These are phyloP conservation scores for Syzygium malaccense DNA, from an alignment of 441 rosid genomes.

Conservation along the genomic window DNA sequence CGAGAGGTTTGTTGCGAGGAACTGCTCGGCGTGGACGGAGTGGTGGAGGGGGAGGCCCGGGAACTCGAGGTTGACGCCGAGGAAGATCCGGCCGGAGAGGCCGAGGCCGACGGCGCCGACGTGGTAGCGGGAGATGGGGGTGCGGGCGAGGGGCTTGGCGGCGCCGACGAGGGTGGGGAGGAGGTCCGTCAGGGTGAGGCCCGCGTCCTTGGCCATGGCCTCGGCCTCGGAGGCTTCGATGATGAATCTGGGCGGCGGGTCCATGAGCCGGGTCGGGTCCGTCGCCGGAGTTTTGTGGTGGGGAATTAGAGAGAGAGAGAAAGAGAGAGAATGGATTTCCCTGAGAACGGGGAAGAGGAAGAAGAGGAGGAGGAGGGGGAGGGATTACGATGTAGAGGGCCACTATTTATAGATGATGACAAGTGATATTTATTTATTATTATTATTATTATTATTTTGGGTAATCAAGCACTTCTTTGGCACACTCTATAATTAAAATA, in stretches of 20 bases:
- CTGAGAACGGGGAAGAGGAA: conserved; percentile 11
- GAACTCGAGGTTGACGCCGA: conserved; percentile 84
- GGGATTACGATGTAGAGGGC: background rate
- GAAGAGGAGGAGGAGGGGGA: conserved; percentile 13
- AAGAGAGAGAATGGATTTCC: background rate
- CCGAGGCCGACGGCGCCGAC: conserved; percentile 84
- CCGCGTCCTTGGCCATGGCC: conserved; percentile 48
- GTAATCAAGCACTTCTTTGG: background rate
- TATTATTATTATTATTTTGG: background rate
- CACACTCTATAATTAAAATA: background rate
- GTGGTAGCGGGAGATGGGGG: conserved; percentile 73
- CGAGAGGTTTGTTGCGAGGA: conserved; percentile 54
- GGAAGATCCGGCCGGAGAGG: conserved; percentile 80
- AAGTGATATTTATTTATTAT: background rate
- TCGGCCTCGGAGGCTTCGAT: conserved; percentile 61
- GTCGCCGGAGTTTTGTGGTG: background rate
- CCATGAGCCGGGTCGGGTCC: conserved; percentile 25
- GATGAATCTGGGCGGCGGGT: conserved; percentile 40
- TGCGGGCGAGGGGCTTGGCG: conserved; percentile 58
- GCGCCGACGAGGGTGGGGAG: conserved; percentile 59
- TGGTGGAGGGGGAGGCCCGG: conserved; percentile 74
- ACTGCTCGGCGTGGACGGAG: conserved; percentile 83
- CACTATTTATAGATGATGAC: background rate
- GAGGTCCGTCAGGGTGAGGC: conserved; percentile 45
- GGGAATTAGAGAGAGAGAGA: background rate